These are phyloP conservation scores for Xylaria sp. DNA, from an alignment of 2,329 filamentous ascomycete genomes.

Conservation along the genomic window DNA sequence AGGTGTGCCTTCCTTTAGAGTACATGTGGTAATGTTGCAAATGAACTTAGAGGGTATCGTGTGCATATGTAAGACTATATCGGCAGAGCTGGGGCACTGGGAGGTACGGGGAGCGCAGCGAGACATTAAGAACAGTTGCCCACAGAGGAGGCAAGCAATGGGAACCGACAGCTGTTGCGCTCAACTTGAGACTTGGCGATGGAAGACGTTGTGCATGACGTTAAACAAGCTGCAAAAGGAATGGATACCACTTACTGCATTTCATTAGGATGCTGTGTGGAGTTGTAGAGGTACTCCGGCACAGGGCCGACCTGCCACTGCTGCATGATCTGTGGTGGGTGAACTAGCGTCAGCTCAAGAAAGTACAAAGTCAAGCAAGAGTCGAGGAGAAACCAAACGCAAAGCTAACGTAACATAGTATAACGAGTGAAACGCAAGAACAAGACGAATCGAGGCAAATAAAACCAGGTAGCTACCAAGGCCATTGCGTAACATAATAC, in stretches of 20 bases:
- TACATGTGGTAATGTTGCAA: constrained; percentile 4
- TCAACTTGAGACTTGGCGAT: constrained; percentile 15
- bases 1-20: constrained; percentile 2
- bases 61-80: constrained; percentile 11
- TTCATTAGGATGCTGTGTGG: constrained; percentile 59
- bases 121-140: constrained; percentile 8
- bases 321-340: constrained; percentile 58
- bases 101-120: constrained; percentile 9
- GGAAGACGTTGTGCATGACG: constrained; percentile 21
- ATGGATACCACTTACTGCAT: constrained; percentile 61
- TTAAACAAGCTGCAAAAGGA: constrained; percentile 23
- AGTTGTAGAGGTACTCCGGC: constrained; percentile 62
- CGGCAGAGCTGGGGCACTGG: constrained; percentile 9
- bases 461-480: background rate
- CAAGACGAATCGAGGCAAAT: background rate
- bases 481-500: background rate
- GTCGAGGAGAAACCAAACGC: background rate
- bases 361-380: background rate
- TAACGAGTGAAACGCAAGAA: constrained; percentile 2
- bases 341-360: constrained; percentile 41
- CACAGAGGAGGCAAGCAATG: constrained; percentile 16
- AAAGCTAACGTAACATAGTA: background rate
- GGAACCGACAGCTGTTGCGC: constrained; percentile 19
- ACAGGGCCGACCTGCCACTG: constrained; percentile 66
- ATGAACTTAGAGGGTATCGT: constrained; percentile 8